phyloP scores from a whole-genome alignment of 495 filamentous ascomycete genomes.

The Aspergillus kassunensis region DNA sequence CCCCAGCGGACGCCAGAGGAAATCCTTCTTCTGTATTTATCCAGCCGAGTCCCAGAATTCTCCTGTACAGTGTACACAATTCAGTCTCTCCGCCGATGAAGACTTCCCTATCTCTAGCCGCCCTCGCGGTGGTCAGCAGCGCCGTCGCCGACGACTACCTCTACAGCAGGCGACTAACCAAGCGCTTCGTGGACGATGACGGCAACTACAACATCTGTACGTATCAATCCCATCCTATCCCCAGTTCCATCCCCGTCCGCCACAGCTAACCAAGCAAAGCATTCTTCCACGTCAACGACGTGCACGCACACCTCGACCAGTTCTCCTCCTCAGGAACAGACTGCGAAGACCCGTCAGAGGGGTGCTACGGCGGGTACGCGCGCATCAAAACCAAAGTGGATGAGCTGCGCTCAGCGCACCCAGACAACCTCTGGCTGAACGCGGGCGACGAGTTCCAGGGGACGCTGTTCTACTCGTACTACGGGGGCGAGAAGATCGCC shows the following conservation, averaged over 20 bases:
- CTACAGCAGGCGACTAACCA: conserved; percentile 1
- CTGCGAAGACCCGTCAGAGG: conserved; percentile 1
- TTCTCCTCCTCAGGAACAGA: conserved; percentile 1
- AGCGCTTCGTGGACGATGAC: conserved; percentile 1
- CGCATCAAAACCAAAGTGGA: conserved; percentile 5
- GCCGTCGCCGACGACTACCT: conserved; percentile 3
- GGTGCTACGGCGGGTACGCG: conserved; percentile 5
- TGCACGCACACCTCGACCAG: conserved; percentile 3
- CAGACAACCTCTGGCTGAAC: conserved; percentile 4
- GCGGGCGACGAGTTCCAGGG: conserved; percentile 7
- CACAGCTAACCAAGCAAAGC: background rate
- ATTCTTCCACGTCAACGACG: conserved; percentile 6
- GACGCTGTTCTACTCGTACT: conserved; percentile 3
- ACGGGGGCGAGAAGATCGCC: conserved; percentile 5
- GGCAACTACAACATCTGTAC: conserved; percentile 3
- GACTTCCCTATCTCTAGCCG: conserved; percentile 1
- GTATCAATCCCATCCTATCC: background rate
- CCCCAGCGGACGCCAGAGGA: too few species aligned
- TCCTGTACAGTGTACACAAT: too few species aligned
- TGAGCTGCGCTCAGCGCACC: background rate
- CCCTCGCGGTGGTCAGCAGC: background rate
- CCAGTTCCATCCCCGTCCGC: background rate
- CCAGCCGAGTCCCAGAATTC: too few species aligned
- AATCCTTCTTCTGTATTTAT: too few species aligned
- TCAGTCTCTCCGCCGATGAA: too few species aligned